Evolutionary conservation across 2,329 filamentous ascomycete genomes (phyloP).

Genomic region (Didymellaceae sp.): DNA sequence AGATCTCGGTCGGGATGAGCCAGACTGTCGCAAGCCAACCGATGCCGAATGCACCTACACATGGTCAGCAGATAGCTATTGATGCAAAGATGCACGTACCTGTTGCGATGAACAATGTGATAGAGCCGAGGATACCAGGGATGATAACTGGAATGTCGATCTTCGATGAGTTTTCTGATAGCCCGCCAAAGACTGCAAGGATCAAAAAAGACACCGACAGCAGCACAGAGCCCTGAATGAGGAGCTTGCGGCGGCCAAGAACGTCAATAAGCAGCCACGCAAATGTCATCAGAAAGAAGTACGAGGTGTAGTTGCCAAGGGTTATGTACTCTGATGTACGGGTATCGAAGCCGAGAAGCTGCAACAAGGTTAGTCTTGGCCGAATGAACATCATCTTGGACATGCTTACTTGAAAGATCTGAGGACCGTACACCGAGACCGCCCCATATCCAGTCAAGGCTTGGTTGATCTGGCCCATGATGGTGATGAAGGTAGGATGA

Average conservation of each 20-base stretch:
- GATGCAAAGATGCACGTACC: not conserved
- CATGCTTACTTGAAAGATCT: slow-evolving; percentile 61
- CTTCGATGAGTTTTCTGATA: slow-evolving; percentile 51
- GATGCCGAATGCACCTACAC: slow-evolving; percentile 62
- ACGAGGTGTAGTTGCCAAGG: slow-evolving; percentile 66
- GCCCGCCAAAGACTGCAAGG: slow-evolving; percentile 59
- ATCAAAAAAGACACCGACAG: slow-evolving; percentile 60
- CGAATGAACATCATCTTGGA: not conserved
- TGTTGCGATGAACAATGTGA: slow-evolving; percentile 63
- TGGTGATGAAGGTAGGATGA: slow-evolving; percentile 65
- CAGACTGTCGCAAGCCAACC: slow-evolving; percentile 66
- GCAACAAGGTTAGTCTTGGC: slow-evolving; percentile 18
- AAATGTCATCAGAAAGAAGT: slow-evolving; percentile 67
- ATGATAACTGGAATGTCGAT: slow-evolving; percentile 50
- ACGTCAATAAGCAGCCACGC: slow-evolving; percentile 66
- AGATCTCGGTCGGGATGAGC: slow-evolving; percentile 67
- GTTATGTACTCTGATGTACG: slow-evolving; percentile 62
- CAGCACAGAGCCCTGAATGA: slow-evolving; percentile 60
- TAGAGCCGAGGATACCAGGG: slow-evolving; percentile 59
- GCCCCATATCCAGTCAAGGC: slow-evolving; percentile 65
- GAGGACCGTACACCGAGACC: slow-evolving; percentile 67
- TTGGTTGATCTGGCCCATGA: slow-evolving; percentile 70
- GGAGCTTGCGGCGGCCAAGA: slow-evolving; percentile 60
- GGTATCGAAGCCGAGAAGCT: slow-evolving; percentile 64
- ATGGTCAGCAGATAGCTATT: not conserved